Conservation (phyloP, 768 basidiomycete genomes). For the Rhodotorula graminis region DNA sequence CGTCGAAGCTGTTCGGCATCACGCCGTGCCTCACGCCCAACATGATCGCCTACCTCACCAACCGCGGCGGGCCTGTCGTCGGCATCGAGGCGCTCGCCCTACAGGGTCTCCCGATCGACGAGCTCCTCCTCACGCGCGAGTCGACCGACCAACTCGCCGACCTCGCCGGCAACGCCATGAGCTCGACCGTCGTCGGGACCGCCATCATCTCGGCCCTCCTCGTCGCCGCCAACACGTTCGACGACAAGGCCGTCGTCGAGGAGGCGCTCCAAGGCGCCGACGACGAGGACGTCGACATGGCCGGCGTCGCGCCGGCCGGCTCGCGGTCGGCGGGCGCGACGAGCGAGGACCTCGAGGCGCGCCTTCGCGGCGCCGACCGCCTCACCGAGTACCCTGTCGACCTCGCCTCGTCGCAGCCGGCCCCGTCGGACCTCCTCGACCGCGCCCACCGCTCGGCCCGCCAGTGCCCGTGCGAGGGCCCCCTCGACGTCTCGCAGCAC, state of each 20-base stretch:
- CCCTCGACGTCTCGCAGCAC: constrained; percentile 65
- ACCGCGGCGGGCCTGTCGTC: constrained; percentile 91
- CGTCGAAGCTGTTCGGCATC: constrained; percentile 72
- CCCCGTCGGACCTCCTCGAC: constrained; percentile 56
- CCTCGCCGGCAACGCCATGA: constrained; percentile 96
- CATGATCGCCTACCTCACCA: constrained; percentile 95
- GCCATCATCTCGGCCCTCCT: constrained; percentile 79
- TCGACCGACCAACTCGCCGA: constrained; percentile 89
- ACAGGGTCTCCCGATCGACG: constrained; percentile 90
- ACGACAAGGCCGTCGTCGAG: background rate
- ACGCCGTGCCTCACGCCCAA: constrained; percentile 75
- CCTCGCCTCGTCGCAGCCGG: constrained; percentile 43
- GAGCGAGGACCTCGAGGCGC: constrained; percentile 62
- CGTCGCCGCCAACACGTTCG: constrained; percentile 51
- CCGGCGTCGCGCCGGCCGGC: constrained; percentile 4
- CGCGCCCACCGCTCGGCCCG: constrained; percentile 67
- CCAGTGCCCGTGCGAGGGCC: constrained; percentile 87
- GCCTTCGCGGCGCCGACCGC: constrained; percentile 60
- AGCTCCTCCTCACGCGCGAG: constrained; percentile 84
- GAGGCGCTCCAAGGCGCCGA: background rate
- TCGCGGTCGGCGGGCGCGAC: constrained; percentile 46
- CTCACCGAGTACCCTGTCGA: constrained; percentile 48
- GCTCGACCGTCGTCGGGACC: constrained; percentile 88
- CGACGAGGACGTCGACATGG: constrained; percentile 28
- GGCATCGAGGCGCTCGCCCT: constrained; percentile 87